These are phyloP conservation scores for Geotrichum phurueaensis DNA, from an alignment of 1,139 yeast species.

Conservation along the genomic window DNA sequence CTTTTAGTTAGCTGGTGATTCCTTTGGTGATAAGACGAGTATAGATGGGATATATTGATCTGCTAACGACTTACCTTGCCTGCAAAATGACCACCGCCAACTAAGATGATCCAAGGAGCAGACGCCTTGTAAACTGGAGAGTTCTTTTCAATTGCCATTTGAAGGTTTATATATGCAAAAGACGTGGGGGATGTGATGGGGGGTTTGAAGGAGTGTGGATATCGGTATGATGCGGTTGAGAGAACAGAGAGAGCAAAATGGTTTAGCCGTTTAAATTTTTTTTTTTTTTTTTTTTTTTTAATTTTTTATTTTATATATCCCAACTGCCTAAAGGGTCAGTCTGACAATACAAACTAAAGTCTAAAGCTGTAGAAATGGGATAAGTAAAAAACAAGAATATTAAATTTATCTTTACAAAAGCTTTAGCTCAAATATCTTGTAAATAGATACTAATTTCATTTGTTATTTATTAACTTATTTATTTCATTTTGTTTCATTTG, in stretches of 20 bases:
- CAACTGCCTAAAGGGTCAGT: not conserved
- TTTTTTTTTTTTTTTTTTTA: not conserved
- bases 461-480: too few relatives aligned
- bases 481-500: too few relatives aligned
- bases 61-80: slow-evolving; percentile 52
- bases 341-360: not conserved
- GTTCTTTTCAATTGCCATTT: not conserved
- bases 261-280: not conserved
- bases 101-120: slow-evolving; percentile 42
- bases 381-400: too few relatives aligned
- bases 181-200: not conserved
- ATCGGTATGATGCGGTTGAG: not conserved
- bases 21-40: not conserved
- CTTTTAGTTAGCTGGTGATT: not conserved
- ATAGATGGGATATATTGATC: not conserved
- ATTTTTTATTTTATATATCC: not conserved
- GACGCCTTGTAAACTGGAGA: not conserved
- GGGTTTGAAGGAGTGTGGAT: not conserved
- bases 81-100: slow-evolving; percentile 74
- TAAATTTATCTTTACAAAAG: not conserved
- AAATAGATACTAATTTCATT: too few relatives aligned
- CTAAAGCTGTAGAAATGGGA: not conserved
- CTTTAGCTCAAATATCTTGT: too few relatives aligned
- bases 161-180: not conserved
- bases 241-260: not conserved